Conservation (phyloP, 2,329 filamentous ascomycete genomes). For the Fusarium keratoplasticum region DNA sequence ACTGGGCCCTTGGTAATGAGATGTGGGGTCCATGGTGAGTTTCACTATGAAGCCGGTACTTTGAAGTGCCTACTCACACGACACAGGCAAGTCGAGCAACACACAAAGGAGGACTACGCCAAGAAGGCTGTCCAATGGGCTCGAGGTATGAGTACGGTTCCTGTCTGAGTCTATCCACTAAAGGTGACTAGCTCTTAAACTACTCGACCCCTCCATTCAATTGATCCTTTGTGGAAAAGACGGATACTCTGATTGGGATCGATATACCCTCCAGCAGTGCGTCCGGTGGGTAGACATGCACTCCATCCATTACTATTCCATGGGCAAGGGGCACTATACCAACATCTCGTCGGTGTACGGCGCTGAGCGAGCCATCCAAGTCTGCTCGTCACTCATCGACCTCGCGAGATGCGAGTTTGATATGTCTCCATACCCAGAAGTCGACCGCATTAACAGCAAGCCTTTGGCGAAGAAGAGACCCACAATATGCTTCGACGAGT, state of each 20-base stretch:
- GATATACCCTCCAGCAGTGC: neutral
- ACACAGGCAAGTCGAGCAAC: neutral
- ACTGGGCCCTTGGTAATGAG: neutral
- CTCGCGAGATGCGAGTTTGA: neutral
- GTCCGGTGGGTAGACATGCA: neutral
- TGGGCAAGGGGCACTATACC: neutral
- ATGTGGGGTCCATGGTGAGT: neutral
- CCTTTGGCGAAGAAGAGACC: neutral
- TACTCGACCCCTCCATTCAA: neutral
- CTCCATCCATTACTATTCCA: neutral
- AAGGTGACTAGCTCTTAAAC: neutral
- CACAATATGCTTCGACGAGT: neutral
- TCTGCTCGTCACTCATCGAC: neutral
- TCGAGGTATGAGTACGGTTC: neutral
- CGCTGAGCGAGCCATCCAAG: neutral
- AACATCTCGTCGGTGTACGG: neutral
- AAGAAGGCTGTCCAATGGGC: neutral
- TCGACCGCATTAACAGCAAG: neutral
- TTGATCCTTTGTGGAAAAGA: neutral
- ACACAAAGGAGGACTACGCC: neutral
- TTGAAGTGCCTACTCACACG: too few relatives aligned
- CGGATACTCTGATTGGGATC: neutral
- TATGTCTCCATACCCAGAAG: neutral
- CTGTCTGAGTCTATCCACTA: neutral
- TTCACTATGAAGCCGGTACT: neutral